Conservation (phyloP, 441 rosid genomes). For the Oxalis stricta region DNA sequence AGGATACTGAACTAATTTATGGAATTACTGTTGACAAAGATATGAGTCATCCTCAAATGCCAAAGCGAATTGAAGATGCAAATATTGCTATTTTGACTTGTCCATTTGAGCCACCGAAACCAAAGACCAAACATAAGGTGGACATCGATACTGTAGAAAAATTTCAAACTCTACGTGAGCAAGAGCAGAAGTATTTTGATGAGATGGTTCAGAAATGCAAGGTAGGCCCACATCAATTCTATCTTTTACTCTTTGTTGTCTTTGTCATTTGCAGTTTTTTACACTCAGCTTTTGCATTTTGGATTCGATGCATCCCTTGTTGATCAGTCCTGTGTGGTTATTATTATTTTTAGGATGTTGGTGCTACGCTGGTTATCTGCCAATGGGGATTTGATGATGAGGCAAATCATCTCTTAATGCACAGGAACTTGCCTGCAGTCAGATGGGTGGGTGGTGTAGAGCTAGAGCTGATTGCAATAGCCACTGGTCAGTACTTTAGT, state of each 20-base stretch:
- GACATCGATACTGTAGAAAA: constrained; percentile 94
- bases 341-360: constrained; percentile 61
- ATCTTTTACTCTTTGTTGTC: not conserved
- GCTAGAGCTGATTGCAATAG: constrained; percentile 86
- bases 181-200: constrained; percentile 89
- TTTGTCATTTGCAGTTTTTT: not conserved
- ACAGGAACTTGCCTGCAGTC: constrained; percentile 91
- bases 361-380: constrained; percentile 93
- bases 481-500: constrained; percentile 79
- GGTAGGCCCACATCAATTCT: constrained; percentile 21
- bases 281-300: not conserved
- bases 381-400: constrained; percentile 99
- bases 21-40: constrained; percentile 86
- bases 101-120: constrained; percentile 97
- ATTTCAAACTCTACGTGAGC: constrained; percentile 77
- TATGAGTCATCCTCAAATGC: constrained; percentile 99
- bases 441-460: constrained; percentile 99
- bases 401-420: constrained; percentile 92
- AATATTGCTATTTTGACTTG: constrained; percentile 95
- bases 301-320: not conserved
- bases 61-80: constrained; percentile 78
- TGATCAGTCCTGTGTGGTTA: not conserved
- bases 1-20: constrained; percentile 77
- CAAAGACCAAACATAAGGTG: constrained; percentile 97
- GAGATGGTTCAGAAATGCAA: constrained; percentile 98